Evolutionary conservation across 2,329 filamentous ascomycete genomes (phyloP).

Genomic region (Xylaria sp.): DNA sequence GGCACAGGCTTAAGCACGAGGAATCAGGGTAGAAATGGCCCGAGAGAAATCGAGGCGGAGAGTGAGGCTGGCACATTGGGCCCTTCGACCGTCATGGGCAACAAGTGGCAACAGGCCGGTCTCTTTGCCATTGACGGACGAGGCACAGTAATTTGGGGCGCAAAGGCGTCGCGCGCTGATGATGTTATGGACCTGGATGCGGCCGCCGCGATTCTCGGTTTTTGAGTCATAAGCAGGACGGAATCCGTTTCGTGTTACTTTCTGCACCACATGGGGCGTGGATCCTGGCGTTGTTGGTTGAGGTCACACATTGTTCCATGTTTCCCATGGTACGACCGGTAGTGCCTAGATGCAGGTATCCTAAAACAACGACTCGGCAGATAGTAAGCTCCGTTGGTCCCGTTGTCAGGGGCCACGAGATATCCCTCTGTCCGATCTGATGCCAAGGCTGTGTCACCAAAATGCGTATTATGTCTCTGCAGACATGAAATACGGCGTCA

Average conservation of each 20-base stretch:
- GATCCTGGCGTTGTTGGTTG: constrained; percentile 17
- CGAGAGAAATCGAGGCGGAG: constrained; percentile 52
- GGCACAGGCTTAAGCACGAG: constrained; percentile 38
- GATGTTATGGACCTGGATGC: constrained; percentile 66
- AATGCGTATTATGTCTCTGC: neutral
- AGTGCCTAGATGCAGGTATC: neutral
- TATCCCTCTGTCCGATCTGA: neutral
- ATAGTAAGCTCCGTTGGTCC: neutral
- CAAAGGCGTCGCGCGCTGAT: constrained; percentile 60
- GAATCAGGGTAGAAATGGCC: constrained; percentile 36
- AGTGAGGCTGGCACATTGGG: constrained; percentile 52
- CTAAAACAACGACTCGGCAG: neutral
- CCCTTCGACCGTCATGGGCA: constrained; percentile 60
- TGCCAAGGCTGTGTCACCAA: constrained; percentile 6
- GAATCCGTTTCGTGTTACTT: neutral
- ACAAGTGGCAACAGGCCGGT: constrained; percentile 67
- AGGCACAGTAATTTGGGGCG: constrained; percentile 62
- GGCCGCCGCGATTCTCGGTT: constrained; percentile 50
- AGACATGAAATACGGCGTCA: neutral
- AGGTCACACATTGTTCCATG: neutral
- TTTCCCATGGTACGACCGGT: neutral
- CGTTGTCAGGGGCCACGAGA: neutral
- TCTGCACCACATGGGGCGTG: constrained; percentile 15
- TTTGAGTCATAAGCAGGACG: constrained; percentile 21
- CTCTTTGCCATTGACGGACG: constrained; percentile 63